phyloP scores from a whole-genome alignment of 192 early-diverging fungal genomes.

The Entomortierella parvispora region DNA sequence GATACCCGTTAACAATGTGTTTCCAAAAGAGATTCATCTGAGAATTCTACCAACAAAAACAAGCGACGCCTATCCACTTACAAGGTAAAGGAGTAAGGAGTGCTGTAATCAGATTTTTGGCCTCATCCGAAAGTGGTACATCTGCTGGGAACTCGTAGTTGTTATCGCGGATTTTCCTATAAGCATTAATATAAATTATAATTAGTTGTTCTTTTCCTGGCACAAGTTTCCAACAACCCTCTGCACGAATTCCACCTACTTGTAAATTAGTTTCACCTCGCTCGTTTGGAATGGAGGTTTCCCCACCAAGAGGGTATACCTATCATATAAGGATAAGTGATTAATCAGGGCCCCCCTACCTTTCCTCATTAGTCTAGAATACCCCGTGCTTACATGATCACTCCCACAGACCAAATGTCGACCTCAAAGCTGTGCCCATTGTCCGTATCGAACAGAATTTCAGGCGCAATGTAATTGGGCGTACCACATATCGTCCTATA shows the following conservation, averaged over 20 bases:
- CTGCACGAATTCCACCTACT: slow-evolving; percentile 53
- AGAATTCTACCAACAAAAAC: neutral
- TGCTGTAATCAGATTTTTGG: slow-evolving; percentile 71
- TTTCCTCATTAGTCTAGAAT: neutral
- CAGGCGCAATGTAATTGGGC: slow-evolving; percentile 98
- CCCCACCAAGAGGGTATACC: slow-evolving; percentile 90
- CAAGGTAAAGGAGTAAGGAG: slow-evolving; percentile 76
- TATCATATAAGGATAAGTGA: slow-evolving; percentile 18
- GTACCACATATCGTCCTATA: slow-evolving; percentile 93
- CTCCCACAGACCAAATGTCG: slow-evolving; percentile 94
- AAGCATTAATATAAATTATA: too few species aligned
- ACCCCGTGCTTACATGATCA: slow-evolving; percentile 75
- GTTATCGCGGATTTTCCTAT: slow-evolving; percentile 59
- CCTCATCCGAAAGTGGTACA: slow-evolving; percentile 66
- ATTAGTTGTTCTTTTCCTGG: neutral
- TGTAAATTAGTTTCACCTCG: slow-evolving; percentile 81
- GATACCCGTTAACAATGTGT: neutral
- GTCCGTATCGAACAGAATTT: slow-evolving; percentile 83
- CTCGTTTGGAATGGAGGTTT: slow-evolving; percentile 90
- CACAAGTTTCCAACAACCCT: neutral
- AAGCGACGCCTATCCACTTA: too few species aligned
- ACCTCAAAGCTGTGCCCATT: slow-evolving; percentile 93
- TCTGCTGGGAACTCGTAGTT: slow-evolving; percentile 78
- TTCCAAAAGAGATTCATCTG: too few species aligned
- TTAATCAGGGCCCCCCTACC: neutral